These are phyloP conservation scores for Cladophialophora immunda DNA, from an alignment of 2,329 filamentous ascomycete species.

Conservation along the genomic window DNA sequence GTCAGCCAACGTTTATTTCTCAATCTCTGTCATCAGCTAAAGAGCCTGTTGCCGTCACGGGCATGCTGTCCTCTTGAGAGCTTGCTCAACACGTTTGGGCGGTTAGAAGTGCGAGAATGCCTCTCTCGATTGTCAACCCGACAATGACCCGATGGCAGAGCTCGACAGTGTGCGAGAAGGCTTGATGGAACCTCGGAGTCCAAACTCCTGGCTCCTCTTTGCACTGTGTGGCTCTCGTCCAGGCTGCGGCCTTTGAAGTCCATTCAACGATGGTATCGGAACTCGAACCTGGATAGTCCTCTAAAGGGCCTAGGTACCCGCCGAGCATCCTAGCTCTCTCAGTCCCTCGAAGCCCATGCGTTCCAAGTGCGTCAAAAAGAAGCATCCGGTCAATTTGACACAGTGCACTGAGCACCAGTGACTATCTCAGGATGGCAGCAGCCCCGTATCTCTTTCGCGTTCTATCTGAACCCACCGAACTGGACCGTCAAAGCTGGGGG, in stretches of 20 bases:
- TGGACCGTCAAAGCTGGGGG: constrained; percentile 7
- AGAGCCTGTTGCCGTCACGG: not conserved
- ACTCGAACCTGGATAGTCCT: not conserved
- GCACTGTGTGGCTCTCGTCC: not conserved
- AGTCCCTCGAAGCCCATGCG: not conserved
- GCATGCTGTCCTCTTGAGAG: not conserved
- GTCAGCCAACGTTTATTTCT: not conserved
- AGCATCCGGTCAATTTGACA: not conserved
- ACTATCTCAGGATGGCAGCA: not conserved
- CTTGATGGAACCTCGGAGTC: not conserved
- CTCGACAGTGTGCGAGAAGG: not conserved
- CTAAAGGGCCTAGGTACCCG: not conserved
- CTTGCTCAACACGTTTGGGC: not conserved
- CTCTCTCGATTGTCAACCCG: not conserved
- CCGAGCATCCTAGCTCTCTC: not conserved
- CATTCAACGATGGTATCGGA: not conserved
- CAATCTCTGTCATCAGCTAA: not conserved
- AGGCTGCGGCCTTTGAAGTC: not conserved
- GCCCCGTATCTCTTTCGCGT: constrained; percentile 12
- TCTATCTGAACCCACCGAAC: constrained; percentile 4
- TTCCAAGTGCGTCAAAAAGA: not conserved
- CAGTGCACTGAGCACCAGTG: not conserved
- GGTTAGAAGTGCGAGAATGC: not conserved
- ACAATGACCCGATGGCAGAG: not conserved
- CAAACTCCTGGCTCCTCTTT: not conserved